phyloP scores from a whole-genome alignment of 1,284 basidiomycete species.

The Austropuccinia psidii region DNA sequence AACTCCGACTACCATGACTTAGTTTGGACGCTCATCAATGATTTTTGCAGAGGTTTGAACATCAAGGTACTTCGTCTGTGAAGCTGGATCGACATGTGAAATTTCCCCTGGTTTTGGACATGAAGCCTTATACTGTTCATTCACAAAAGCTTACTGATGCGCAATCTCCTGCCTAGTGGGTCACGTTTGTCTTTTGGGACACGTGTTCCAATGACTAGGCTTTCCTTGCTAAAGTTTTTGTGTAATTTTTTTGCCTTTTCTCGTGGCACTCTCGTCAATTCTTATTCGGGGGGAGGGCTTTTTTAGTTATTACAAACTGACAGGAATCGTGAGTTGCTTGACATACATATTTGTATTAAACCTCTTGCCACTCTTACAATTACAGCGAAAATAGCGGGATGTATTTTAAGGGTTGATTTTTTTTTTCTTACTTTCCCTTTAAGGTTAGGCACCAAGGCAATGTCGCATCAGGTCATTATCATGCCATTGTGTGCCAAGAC shows the following conservation, averaged over 20 bases:
- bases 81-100: conserved; percentile 29
- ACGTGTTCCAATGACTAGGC: too few species aligned
- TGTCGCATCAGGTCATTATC: conserved; percentile 32
- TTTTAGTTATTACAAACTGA: conserved; percentile 14
- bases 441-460: conserved; percentile 34
- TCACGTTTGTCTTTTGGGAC: background rate
- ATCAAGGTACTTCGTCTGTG: background rate
- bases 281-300: background rate
- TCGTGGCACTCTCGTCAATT: background rate
- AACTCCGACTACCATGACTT: too few species aligned
- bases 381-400: background rate
- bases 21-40: background rate
- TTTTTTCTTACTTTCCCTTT: background rate
- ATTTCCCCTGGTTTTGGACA: conserved; percentile 30
- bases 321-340: conserved; percentile 21
- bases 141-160: background rate
- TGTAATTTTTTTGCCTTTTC: background rate
- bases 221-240: background rate
- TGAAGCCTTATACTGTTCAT: conserved; percentile 16
- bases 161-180: background rate
- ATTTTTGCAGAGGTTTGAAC: conserved; percentile 30
- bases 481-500: conserved; percentile 32
- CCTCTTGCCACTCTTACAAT: background rate
- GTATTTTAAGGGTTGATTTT: background rate
- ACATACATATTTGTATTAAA: background rate